Evolutionary conservation across 768 basidiomycete species (phyloP), one percentile per base, ranked within the genome.

Genomic region (Mycena galopus): DNA sequence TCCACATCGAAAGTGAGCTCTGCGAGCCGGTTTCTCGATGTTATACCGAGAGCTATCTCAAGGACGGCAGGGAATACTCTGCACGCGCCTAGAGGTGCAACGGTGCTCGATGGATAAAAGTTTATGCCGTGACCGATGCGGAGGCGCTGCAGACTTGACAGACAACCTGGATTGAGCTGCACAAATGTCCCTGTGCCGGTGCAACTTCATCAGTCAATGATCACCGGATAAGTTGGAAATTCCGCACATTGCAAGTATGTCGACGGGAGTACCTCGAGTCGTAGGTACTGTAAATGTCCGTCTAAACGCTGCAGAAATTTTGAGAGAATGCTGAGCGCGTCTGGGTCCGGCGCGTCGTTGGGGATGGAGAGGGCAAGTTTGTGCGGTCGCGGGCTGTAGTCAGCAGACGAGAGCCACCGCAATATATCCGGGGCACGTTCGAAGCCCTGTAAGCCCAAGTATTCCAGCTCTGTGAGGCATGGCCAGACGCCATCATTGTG

Each of bases 1-100:
- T 62, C 60, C 4, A 62, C 60, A 30, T 62, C 60, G 44, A 62
- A 47, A 12, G 23, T n/a, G 2, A 62, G 42, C 44, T 62, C 42
- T 21, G 8, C 11, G 29, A 62, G 60, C 1, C 6, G 42, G 44
- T 32, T 32, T 21, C 29, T 42, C 29, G 60, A 11, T 0, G 19
- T n/a, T 27, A 62, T 1, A 19, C 5, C 27, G 14, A 27, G 16
- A 21, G 39, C 39, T 17, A 61, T 44, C 4, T 23, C n/a, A 12
- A 47, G 29, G 8, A 47, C 42, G 21, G 2, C 4, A 6, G 60
- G 42, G 27, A 62, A 62, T 21, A 44, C 17, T 30, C 60, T 42
- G 60, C 60, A 62, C 21, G 10, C 11, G 42, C 9, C 25, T 0
- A 12, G 11, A 12, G 25, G 2, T 8, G 12, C 16, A 0, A 25